These are phyloP conservation scores for Bruguiera parviflora DNA, from an alignment of 345 rosid genomes.

Conservation along the genomic window DNA sequence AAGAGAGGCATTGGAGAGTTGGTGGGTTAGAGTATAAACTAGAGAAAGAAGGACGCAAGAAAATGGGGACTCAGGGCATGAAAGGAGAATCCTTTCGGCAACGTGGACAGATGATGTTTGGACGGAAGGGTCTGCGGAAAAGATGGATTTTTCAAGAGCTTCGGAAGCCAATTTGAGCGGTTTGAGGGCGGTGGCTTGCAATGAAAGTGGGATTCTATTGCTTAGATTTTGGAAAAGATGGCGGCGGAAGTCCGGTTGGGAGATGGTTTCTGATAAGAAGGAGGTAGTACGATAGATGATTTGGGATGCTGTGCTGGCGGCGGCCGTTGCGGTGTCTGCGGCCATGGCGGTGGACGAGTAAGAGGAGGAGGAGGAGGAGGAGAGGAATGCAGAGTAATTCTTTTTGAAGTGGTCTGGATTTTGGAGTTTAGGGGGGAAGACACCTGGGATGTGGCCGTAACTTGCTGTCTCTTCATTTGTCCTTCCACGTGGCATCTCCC, in stretches of 20 bases:
- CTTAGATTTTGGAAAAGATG: conserved; percentile 37
- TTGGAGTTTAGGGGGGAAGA: neutral
- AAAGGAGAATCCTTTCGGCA: conserved; percentile 45
- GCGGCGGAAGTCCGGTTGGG: conserved; percentile 46
- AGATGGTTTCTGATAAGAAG: conserved; percentile 38
- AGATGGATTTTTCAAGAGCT: conserved; percentile 46
- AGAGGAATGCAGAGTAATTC: neutral
- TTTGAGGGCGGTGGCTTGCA: conserved; percentile 25
- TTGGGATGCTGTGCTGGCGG: conserved; percentile 25
- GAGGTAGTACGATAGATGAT: conserved; percentile 40
- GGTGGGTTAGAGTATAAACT: conserved; percentile 36
- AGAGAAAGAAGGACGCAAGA: conserved; percentile 53
- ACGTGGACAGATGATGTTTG: conserved; percentile 47
- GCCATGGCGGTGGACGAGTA: neutral
- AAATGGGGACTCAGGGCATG: conserved; percentile 30
- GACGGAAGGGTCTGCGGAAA: conserved; percentile 21
- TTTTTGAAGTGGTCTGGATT: neutral
- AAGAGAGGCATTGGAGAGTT: conserved; percentile 39
- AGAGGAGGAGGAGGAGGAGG: neutral
- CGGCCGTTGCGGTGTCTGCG: neutral
- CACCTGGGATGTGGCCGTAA: neutral
- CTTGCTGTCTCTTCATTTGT: no score
- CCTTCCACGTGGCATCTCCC: no score
- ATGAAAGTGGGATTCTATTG: conserved; percentile 18
- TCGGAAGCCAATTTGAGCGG: conserved; percentile 38